Evolutionary conservation across 177 flowering plant genomes (phyloP), one percentile per base, ranked within the genome.

Genomic region (Telopea speciosissima): DNA sequence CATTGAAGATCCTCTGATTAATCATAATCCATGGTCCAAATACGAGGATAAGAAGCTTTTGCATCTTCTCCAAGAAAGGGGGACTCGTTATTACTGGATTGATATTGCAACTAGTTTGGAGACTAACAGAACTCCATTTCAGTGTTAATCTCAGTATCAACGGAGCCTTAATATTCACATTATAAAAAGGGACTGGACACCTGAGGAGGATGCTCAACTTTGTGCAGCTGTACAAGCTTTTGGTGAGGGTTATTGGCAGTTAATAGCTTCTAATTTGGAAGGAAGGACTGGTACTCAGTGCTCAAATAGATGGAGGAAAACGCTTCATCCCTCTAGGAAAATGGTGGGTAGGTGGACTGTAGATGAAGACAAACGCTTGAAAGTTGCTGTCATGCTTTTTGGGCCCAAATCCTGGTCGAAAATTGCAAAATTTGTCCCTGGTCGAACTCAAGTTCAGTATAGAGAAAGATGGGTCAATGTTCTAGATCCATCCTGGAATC

Each of bases 401-500:
- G 96, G 98, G 24, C 76, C 84, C 22, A 90, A 86, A 82, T 78
- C 79, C 71, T 95, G 98, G 99, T 78, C 72, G 9, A 90, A 85
- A 79, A 86, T 89, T 70, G 90, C 96, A 74, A 68, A 86, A 63
- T 89, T 81, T 81, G 88, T 95, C 58, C 93, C 88, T 31, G 98
- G 99, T 36, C 83, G 99, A 54, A 89, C 89, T 54, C 93, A 87
- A 77, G 89, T 75, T 40, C 97, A 91, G 67, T 95, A 98, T 75
- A 83, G 99, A 81, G 99, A 93, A 79, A 95, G 99, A 80, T 95
- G 97, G 96, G 83, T 86, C 63, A 91, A 95, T 77, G 72, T 75
- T 74, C 86, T 93, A 45, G 95, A 93, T 83, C 97, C 99, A 66
- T 82, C 91, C 26, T 68, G 92, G 70, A 92, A 84, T 24, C 49